Evolutionary conservation across 2,329 filamentous ascomycete species (phyloP), one percentile per base, ranked within the genome.

Genomic region (Claviceps sp.): DNA sequence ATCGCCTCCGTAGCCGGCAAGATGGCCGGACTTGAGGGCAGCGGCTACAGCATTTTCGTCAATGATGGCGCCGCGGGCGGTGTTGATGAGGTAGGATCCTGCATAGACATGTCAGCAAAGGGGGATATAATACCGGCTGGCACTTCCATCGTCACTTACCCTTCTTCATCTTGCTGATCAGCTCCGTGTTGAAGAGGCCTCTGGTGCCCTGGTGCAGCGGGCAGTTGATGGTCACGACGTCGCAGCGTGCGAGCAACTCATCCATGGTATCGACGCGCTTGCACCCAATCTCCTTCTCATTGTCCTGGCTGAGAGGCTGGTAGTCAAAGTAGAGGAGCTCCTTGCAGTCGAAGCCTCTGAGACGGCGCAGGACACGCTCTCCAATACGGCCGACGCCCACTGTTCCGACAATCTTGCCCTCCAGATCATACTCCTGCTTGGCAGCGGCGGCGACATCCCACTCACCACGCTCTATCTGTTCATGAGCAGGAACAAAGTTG

Each of bases 301-400:
- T 77, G 76, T 95, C 89, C 55, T 88, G 66, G 55, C 74, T 78
- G 59, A 98, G 79, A 50, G 91, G 89, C 80, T 98, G 93, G 85
- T 98, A 98, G 77, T 98, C 93, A 70, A 87, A 97, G 87, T 98
- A 98, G 58, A 97, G 82, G 49, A 98, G 82, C 80, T 97, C 91
- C 84, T 95, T 95, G 88, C 93, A 98, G 78, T 95, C 91, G 68
- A 98, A 98, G 60, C 90, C 77, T 83, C 94, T 95, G 64, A 98
- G 85, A 60, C 93, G 84, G 71, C 91, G 87, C 62, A 98, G 82
- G 54, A 98, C 93, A 73, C 93, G 90, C 83, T 97, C 90, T 65
- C 93, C 93, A 64, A 98, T 98, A 69, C 93, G 89, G 70, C 93
- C 93, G 57, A 97, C 90, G 65, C 87, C 93, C 54, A 98, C 93